A percentile compares a stretch with the other conserved stretches of the same genome.
Conservation (phyloP, 73 alveolate genomes). For the Tetrahymena elliotti region DNA sequence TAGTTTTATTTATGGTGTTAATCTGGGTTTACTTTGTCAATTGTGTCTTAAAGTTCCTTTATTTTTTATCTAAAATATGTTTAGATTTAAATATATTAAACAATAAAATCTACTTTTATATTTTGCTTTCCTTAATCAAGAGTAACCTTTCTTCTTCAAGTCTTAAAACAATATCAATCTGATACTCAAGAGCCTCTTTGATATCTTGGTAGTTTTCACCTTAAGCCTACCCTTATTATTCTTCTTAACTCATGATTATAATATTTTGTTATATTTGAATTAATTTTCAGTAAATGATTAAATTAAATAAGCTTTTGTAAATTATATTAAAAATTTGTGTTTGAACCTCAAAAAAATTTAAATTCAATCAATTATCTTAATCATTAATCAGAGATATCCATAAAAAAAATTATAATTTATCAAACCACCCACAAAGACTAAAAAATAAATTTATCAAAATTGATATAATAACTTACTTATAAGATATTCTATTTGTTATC, state of each 20-base stretch:
- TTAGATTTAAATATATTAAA: not conserved
- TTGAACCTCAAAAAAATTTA: not conserved
- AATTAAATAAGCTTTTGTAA: not conserved
- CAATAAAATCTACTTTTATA: slow-evolving; percentile 8
- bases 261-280: not conserved
- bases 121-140: slow-evolving; percentile 12
- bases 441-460: not conserved
- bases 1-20: not conserved
- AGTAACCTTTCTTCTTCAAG: slow-evolving; percentile 34
- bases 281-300: not conserved
- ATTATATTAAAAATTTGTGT: not conserved
- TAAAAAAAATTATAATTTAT: no score
- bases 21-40: not conserved
- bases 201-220: not conserved
- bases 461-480: not conserved
- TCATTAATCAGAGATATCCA: not conserved
- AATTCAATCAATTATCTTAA: not conserved
- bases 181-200: slow-evolving; percentile 37
- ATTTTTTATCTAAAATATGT: not conserved
- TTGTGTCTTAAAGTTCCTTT: not conserved
- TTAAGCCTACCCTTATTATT: not conserved
- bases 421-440: not conserved
- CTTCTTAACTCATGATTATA: not conserved
- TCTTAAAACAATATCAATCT: slow-evolving; percentile 33
- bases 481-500: no score